Conservation (phyloP, 2,329 filamentous ascomycete genomes). For the Neofusicoccum parvum region DNA sequence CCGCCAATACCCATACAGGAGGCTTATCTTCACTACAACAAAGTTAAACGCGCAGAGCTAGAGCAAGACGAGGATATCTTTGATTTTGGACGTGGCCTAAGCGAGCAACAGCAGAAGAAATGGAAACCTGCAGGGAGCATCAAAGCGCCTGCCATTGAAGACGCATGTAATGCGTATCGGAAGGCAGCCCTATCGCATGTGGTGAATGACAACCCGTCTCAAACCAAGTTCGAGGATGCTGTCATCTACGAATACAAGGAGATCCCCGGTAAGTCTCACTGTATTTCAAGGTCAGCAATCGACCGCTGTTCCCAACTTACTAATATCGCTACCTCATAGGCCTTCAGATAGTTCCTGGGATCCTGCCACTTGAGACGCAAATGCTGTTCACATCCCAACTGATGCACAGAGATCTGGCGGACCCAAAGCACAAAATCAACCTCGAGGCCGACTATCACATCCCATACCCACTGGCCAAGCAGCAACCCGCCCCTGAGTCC, state of each 20-base stretch:
- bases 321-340: conserved; percentile 54
- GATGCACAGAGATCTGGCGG: conserved; percentile 76
- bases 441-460: conserved; percentile 79
- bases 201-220: background rate
- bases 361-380: conserved; percentile 73
- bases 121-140: background rate
- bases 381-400: conserved; percentile 69
- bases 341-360: conserved; percentile 72
- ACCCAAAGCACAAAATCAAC: conserved; percentile 79
- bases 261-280: conserved; percentile 63
- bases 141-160: background rate
- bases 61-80: conserved; percentile 52
- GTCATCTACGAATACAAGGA: conserved; percentile 63
- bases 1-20: conserved; percentile 70
- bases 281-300: background rate
- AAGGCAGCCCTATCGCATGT: background rate
- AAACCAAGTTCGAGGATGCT: background rate
- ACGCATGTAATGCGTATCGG: background rate
- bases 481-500: background rate
- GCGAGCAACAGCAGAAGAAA: conserved; percentile 22
- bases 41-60: conserved; percentile 55
- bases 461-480: conserved; percentile 56
- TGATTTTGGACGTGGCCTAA: conserved; percentile 39
- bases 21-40: conserved; percentile 75
- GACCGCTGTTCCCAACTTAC: background rate